Base-by-base conservation (phyloP, 257 asterid genomes). In the Eucommia ulmoides region DNA sequence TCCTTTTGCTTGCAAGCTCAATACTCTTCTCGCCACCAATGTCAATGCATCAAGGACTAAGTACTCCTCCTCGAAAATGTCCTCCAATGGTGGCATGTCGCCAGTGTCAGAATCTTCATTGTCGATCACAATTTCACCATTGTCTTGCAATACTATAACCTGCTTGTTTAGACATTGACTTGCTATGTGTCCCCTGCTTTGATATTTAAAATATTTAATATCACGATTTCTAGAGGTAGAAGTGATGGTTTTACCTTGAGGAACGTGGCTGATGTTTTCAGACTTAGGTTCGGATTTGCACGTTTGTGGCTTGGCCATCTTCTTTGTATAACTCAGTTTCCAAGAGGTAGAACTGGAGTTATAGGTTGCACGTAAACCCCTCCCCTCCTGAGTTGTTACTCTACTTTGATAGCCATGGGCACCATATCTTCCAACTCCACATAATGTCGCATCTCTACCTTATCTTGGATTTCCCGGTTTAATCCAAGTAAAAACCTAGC, bases 1-100 rank as follows among this genome's bases (percentile, higher is more conserved):
- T 11, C 45, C n/a, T 35, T 45, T 55, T 41, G 60, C 23, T 19
- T 55, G 52, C 23, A 55, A 20, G 23, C 60, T 44, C 16, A 55
- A 16, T 19, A 18, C 60, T 45, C 52, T 55, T 18, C 52, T 55
- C 9, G 60, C 18, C n/a, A 55, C 60, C 60, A 55, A 42, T 29
- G 38, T 29, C 41, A 42, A 41, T 23, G 41, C 26, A 9, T 49
- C 60, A 9, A 44, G n/a, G n/a, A 12, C 25, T 19, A 15, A 14
- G 12, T 42, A 24, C 45, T 55, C 45, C 41, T 24, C 38, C 6
- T 55, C 54, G 24, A n/a, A 4, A 29, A 7, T 25, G 22, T 55
- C 45, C 52, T 42, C 52, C 25, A 55, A 55, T 22, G 44, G 49
- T 51, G n/a, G 44, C 17, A 42, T 55, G 41, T 26, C 11, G 15